Evolutionary conservation across 2,329 filamentous ascomycete genomes (phyloP).

Genomic region (Aureobasidium sp.): DNA sequence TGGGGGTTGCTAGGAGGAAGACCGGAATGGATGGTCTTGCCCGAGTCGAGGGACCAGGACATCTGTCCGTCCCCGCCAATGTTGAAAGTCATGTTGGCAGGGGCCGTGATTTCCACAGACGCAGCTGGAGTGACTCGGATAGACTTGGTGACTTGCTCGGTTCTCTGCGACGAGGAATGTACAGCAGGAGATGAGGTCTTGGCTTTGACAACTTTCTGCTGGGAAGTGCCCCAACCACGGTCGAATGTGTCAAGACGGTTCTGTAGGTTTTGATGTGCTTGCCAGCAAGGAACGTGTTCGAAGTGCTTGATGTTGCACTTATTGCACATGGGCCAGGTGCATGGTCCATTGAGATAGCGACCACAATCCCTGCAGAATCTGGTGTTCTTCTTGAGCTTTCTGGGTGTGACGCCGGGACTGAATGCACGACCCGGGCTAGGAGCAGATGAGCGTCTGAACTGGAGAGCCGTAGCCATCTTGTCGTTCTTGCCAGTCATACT

Average conservation of each 20-base stretch:
- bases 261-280: background rate
- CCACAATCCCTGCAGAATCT: constrained; percentile 1
- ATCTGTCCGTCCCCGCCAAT: background rate
- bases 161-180: too few relatives aligned
- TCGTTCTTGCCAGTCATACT: background rate
- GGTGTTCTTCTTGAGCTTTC: background rate
- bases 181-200: background rate
- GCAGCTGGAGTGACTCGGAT: background rate
- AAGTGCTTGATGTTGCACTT: background rate
- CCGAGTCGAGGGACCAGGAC: background rate
- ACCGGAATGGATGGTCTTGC: background rate
- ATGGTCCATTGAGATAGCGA: background rate
- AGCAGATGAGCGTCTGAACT: background rate
- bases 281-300: background rate
- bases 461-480: background rate
- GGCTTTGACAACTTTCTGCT: background rate
- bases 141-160: background rate
- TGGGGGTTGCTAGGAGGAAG: background rate
- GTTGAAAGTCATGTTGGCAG: background rate
- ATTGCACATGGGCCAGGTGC: background rate
- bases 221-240: background rate
- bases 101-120: too few relatives aligned
- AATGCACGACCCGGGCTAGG: background rate
- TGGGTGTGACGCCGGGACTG: background rate
- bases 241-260: background rate